Percentiles rank a stretch among this genome's conserved stretches.
Conservation (phyloP, 768 basidiomycete genomes). For the Boletus pseudopeckii region DNA sequence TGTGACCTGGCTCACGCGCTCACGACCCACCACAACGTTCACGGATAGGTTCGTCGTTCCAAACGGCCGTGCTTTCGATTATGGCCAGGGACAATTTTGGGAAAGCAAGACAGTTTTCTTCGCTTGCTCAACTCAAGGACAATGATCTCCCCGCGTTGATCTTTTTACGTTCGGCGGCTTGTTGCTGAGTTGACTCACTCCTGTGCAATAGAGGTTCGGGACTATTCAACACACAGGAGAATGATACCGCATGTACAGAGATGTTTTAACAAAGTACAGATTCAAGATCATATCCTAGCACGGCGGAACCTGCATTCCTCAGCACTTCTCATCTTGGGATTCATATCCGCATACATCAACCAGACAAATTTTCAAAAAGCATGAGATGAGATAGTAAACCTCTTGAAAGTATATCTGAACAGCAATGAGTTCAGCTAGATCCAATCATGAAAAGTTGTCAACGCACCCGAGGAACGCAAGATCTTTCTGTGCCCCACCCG, state of each 20-base stretch:
- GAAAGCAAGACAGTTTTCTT: no score
- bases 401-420: slow-evolving; percentile 73
- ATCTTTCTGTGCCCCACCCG: slow-evolving; percentile 48
- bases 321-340: background rate
- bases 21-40: background rate
- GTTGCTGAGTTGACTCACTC: background rate
- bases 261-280: slow-evolving; percentile 5
- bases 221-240: background rate
- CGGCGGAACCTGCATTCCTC: background rate
- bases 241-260: background rate
- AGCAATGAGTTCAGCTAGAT: background rate
- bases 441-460: background rate
- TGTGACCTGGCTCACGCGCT: background rate
- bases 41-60: background rate
- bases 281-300: background rate
- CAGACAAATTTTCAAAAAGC: slow-evolving; percentile 37
- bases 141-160: no score
- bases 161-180: no score
- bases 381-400: slow-evolving; percentile 63
- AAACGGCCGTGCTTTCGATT: no score
- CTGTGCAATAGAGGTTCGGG: background rate
- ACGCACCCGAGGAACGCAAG: slow-evolving; percentile 65
- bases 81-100: no score
- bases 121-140: no score
- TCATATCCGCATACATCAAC: background rate